Evolutionary conservation across 768 basidiomycete genomes (phyloP).

Genomic region (Cyathus striatus): DNA sequence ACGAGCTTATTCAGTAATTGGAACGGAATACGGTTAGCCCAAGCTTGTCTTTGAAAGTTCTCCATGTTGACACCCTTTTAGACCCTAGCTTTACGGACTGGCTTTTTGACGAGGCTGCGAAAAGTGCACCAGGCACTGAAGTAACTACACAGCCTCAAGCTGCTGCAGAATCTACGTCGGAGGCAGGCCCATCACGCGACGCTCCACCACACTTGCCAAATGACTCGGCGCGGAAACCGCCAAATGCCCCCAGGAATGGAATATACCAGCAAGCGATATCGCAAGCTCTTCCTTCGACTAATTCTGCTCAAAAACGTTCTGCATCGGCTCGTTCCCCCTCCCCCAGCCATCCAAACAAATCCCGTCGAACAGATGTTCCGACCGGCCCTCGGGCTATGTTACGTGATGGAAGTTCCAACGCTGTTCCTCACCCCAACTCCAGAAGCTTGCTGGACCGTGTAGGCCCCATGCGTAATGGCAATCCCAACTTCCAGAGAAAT

Average conservation of each 20-base stretch:
- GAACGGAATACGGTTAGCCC: conserved; percentile 70
- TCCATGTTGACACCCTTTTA: conserved; percentile 20
- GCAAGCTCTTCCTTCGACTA: conserved; percentile 50
- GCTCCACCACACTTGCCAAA: conserved; percentile 23
- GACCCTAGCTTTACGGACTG: conserved; percentile 85
- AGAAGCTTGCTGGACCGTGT: conserved; percentile 80
- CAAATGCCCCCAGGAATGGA: conserved; percentile 46
- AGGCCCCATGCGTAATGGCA: conserved; percentile 36
- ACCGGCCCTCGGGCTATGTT: conserved; percentile 85
- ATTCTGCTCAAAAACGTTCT: conserved; percentile 55
- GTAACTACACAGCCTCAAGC: conserved; percentile 30
- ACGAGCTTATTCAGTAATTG: conserved; percentile 48
- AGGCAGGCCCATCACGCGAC: conserved; percentile 21
- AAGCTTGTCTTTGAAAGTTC: neutral
- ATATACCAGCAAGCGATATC: conserved; percentile 74
- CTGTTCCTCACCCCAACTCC: conserved; percentile 23
- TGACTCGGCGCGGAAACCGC: conserved; percentile 39
- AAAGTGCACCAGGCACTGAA: conserved; percentile 55
- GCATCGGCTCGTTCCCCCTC: conserved; percentile 67
- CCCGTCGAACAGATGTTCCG: conserved; percentile 71
- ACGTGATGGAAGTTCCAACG: conserved; percentile 28
- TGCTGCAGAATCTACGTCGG: conserved; percentile 24
- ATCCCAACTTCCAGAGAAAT: conserved; percentile 27
- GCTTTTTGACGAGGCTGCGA: conserved; percentile 78
- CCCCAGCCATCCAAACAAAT: conserved; percentile 61